Evolutionary conservation across 768 basidiomycete genomes (phyloP), one percentile per base, ranked within the genome.

Genomic region (Calocybe gangraenosa): DNA sequence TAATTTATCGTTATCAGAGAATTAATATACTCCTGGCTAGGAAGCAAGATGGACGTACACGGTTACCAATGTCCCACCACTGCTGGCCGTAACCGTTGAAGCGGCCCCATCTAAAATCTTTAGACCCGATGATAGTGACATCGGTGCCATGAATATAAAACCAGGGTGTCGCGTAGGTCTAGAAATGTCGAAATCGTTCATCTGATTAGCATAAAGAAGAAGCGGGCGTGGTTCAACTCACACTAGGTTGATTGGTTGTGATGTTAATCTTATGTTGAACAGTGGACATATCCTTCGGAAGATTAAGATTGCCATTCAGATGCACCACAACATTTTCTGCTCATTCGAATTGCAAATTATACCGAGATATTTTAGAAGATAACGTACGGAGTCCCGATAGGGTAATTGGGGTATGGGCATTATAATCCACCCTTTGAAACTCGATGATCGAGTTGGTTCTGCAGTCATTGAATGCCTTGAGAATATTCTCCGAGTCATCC

Each of bases 41-140:
- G 11, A 7, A 30, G 23, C 22, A 41, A 14, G 17, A 30, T n/a
- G 11, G 10, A 54, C 67, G 42, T 42, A 73, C 71, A 30, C 62
- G 56, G 44, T 68, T 71, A 17, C 69, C 70, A 40, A 67, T 59
- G 44, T 74, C 65, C 73, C 74, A 75, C 73, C 73, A 75, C 47
- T 72, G 69, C 49, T 75, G 68, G n/a, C 75, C 73, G 46, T 68
- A 70, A 21, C 73, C 69, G 37, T 75, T 60, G 58, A 74, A 70
- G 44, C 64, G 58, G 1, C 73, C 73, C 54, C 66, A 68, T 23
- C 68, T 55, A 22, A 61, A 60, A 38, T 71, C 62, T 34, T 63
- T 58, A 2, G 67, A 67, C 9, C 73, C 74, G 20, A 69, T 62
- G 43, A 70, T 65, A 19, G 61, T 53, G 28, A 76, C 64, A 44